A percentile compares a stretch with the other conserved stretches of the same genome.
Conservation (phyloP, 371 early-diverging fungal species). For the Mucor lusitanicus region DNA sequence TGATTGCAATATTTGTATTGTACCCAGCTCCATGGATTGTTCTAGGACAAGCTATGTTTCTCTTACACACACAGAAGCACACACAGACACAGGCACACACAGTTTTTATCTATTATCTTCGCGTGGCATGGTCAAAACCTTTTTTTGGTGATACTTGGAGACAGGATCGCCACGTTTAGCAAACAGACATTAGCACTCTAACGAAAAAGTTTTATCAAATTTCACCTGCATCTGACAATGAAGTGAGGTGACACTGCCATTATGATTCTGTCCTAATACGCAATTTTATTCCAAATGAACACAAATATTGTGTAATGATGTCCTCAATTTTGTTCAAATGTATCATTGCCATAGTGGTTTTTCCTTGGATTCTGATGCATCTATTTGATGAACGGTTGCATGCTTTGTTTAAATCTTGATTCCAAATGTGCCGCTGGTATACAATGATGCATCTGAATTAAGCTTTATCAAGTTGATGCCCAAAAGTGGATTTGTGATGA, state of each 20-base stretch:
- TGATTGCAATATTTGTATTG: background rate
- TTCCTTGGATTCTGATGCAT: background rate
- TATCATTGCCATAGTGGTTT: background rate
- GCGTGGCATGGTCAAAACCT: constrained; percentile 1
- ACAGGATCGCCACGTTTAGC: constrained; percentile 2
- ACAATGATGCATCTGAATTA: background rate
- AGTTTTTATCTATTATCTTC: background rate
- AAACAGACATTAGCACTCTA: background rate
- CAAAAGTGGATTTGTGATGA: no score
- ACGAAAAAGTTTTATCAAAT: background rate
- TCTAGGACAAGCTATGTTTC: background rate
- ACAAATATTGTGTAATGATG: background rate
- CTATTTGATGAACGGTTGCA: background rate
- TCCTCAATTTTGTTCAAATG: background rate
- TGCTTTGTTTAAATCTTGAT: background rate
- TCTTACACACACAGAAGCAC: background rate
- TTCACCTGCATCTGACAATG: background rate
- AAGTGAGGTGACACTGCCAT: background rate
- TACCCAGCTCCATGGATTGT: background rate
- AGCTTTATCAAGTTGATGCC: no score
- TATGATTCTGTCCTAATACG: background rate
- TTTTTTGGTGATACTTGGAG: constrained; percentile 1
- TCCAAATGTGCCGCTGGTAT: background rate
- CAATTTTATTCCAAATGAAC: background rate
- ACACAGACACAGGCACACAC: background rate